Evolutionary conservation across 805 yeast species (phyloP).

Genomic region (Kuraishia cidri): DNA sequence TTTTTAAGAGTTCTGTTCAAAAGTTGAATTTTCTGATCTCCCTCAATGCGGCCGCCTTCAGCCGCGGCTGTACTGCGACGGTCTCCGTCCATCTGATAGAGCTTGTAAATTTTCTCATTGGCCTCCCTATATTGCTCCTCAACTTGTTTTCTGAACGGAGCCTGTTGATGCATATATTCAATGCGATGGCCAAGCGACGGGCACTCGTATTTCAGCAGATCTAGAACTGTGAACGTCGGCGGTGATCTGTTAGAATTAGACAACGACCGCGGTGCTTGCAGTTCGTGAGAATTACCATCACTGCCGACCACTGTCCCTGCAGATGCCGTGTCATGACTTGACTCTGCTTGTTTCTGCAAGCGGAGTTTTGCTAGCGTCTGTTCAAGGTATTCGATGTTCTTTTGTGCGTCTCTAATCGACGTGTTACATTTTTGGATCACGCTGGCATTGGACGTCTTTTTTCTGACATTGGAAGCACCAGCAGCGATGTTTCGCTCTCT

Average conservation of each 20-base stretch:
- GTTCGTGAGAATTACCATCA: conserved; percentile 5
- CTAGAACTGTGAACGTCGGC: conserved; percentile 60
- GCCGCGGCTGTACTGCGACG: conserved; percentile 80
- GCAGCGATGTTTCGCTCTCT: conserved; percentile 81
- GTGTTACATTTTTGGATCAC: conserved; percentile 90
- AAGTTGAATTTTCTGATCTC: conserved; percentile 77
- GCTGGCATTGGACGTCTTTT: conserved; percentile 66
- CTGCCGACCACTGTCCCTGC: conserved; percentile 1
- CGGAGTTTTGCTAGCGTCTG: conserved; percentile 61
- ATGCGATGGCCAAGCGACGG: conserved; percentile 92
- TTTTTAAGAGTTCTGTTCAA: conserved; percentile 77
- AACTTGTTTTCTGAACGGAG: conserved; percentile 88
- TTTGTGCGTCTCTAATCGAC: conserved; percentile 83
- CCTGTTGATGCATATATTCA: conserved; percentile 90
- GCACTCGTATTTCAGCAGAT: conserved; percentile 84
- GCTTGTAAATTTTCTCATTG: conserved; percentile 77
- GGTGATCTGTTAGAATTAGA: conserved; percentile 15
- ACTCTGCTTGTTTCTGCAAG: conserved; percentile 17
- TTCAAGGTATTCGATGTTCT: conserved; percentile 82
- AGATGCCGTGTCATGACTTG: conserved; percentile 1
- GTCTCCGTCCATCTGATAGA: conserved; percentile 90
- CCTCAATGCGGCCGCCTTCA: conserved; percentile 76
- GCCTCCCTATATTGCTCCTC: conserved; percentile 93
- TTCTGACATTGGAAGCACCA: conserved; percentile 78
- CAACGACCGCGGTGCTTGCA: conserved; percentile 2